Base-by-base conservation (phyloP, 2,329 filamentous ascomycete genomes). In the Polychaeton citri region DNA sequence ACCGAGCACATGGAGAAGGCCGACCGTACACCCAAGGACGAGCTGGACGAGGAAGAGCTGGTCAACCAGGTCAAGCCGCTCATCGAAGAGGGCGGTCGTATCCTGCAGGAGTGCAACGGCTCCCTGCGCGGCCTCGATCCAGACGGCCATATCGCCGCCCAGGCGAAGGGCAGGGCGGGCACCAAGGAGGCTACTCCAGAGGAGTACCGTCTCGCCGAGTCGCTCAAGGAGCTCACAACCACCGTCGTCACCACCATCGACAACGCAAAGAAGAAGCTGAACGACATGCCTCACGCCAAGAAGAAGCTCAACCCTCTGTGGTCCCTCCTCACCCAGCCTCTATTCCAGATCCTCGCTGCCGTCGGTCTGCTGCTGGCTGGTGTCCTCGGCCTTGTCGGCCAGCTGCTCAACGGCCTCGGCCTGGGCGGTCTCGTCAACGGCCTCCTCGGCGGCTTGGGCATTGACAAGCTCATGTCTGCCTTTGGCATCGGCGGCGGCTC, bases 231-330 rank as follows among this genome's bases (percentile, higher is more conserved):
- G 63, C 70, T 94, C 40, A 88, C 86, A 0, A 79, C 79, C 15
- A 79, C 75, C 18, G 81, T 95, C 16, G 79, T 81, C 32, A 76
- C 79, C 50, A 84, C 79, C 17, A 88, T 95, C 48, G 86, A 95
- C 53, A 78, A 80, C 44, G 81, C 82, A 18, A 90, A 87, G 74
- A 82, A 80, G 65, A 82, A 83, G 67, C 81, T 94, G 42, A 76
- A 81, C 52, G 81, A 83, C 53, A 90, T 94, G 82, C 86, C 87
- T 5, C 81, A 92, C 47, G 87, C 85, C 30, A 92, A 94, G 79
- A 88, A 93, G 71, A 79, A 88, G 66, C 71, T 94, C 41, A 94
- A 88, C 64, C 86, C 87, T 8, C 74, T 95, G 19, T 93, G 86
- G 85, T 76, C 68, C 19, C 67, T 94, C 33, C 66, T 90, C 46